Base-by-base conservation (phyloP, 345 rosid genomes). In the Geranium rotundifolium region DNA sequence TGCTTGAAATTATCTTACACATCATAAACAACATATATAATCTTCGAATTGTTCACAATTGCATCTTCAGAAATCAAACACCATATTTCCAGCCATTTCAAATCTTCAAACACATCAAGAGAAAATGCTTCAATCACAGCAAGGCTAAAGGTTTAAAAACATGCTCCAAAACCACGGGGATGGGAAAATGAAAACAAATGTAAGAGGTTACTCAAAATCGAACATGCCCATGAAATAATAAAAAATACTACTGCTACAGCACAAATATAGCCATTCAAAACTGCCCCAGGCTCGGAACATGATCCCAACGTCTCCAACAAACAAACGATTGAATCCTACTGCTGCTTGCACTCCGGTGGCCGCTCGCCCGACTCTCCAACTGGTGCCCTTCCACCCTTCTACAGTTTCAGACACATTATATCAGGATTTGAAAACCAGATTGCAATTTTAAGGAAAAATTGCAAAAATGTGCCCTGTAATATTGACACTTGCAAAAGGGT, bases 261-360 rank as follows among this genome's bases (percentile, higher is more conserved):
- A 46, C 52, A 46, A 46, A 46, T 46, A 46, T 46, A 46, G 52
- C 52, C 52, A 7, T 46, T 46, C 52, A 46, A 46, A 46, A 46
- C 52, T 46, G 52, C 52, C 52, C 52, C 52, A 9, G 16, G 15
- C 52, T 14, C 52, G 3, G 16, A 14, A 46, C 52, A 46, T 19
- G 27, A 56, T 8, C 3, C 63, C n/a, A 55, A 62, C 54, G 4
- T 55, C 54, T 49, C 58, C 10, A 16, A 55, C 4, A n/a, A 17
- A 58, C 41, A 16, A 27, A 34, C 29, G 18, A 67, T 19, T 30
- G 46, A 41, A 63, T 49, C 58, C 81, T 76, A 90, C 81, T 88
- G 97, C 74, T 93, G 97, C 88, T 93, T 93, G 89, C 97, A 93
- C 62, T 90, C 99, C 4, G 97, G 83, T 63, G 99, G 97, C 72